Conservation (phyloP, 805 yeast species). For the Myxozyma kluyveri region DNA sequence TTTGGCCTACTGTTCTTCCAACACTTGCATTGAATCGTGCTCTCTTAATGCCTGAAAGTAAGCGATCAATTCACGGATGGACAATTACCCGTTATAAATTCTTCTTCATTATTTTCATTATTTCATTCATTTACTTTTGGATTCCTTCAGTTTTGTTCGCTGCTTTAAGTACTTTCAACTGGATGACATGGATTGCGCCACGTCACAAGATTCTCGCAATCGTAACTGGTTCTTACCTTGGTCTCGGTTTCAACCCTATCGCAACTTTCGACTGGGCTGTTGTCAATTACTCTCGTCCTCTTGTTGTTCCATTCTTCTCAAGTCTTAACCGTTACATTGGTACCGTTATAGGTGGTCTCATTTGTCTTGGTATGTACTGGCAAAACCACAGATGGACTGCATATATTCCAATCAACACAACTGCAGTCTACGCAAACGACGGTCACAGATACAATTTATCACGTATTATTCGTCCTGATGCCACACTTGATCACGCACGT, state of each 20-base stretch:
- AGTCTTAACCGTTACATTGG: constrained; percentile 41
- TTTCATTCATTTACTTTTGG: constrained; percentile 59
- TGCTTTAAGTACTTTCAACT: constrained; percentile 59
- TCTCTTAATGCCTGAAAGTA: constrained; percentile 40
- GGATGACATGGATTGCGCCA: constrained; percentile 44
- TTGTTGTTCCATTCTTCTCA: constrained; percentile 58
- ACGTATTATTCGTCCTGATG: constrained; percentile 45
- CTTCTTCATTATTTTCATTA: constrained; percentile 45
- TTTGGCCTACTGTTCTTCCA: constrained; percentile 67
- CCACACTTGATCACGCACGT: constrained; percentile 46
- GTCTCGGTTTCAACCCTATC: constrained; percentile 47
- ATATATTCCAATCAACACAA: constrained; percentile 48
- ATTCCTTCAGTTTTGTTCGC: constrained; percentile 63
- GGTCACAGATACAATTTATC: constrained; percentile 51
- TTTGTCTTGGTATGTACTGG: constrained; percentile 44
- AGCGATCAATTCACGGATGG: constrained; percentile 55
- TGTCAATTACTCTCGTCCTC: constrained; percentile 54
- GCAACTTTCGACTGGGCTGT: constrained; percentile 51
- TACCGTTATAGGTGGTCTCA: constrained; percentile 36
- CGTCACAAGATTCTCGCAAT: constrained; percentile 52
- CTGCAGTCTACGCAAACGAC: constrained; percentile 50
- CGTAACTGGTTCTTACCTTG: constrained; percentile 53
- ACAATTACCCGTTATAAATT: constrained; percentile 50
- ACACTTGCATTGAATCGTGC: constrained; percentile 55
- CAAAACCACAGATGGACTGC: constrained; percentile 40